Base-by-base conservation (phyloP, 2,329 filamentous ascomycete species). In the Chaetomium strumarium region DNA sequence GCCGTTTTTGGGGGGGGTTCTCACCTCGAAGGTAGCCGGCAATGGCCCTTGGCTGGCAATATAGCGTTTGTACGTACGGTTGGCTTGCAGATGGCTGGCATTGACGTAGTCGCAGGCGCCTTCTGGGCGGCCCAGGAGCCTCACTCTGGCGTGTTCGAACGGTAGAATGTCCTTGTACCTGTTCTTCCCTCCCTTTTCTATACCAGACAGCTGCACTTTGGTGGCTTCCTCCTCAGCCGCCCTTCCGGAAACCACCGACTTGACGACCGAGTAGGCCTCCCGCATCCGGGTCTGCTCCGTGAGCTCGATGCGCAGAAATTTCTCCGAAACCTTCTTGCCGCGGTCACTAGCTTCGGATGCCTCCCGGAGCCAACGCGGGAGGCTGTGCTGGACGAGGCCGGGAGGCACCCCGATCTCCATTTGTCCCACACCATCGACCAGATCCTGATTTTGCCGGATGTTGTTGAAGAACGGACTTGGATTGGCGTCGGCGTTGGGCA, bases 81-180 rank as follows among this genome's bases (percentile, higher is more conserved):
- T 80, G 1, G 91, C 81, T 66, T 87, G 85, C 56, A 97, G 75
- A 61, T 95, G 83, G 66, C 88, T 97, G 16, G 91, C 93, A 65
- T 99, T 99, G 70, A 99, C 84, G 64, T 99, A 99, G 68, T 99
- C 93, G 68, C 92, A 96, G 19, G 75, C 77, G 12, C 84, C 85
- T 1, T 78, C 73, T 0, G 79, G 72, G 34, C 85, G 81, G 39
- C 82, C 81, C 59, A 87, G 78, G 43, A 99, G 71, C 59, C 82
- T 90, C 49, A 99, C 93, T 54, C 93, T 78, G 2, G 90, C 85
- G 68, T 99, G 93, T 64, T 97, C 92, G 66, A 95, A 99, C 0
- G 93, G 93, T 71, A 95, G 85, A 51, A 97, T 96, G 61, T 96
- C 95, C 72, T 96, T 97, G 74, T 99, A 99, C 9, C 93, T 82